Percentiles rank a stretch among this genome's conserved stretches.
Evolutionary conservation across 2,329 filamentous ascomycete genomes (phyloP).

Genomic region (Aureobasidium leucospermi): DNA sequence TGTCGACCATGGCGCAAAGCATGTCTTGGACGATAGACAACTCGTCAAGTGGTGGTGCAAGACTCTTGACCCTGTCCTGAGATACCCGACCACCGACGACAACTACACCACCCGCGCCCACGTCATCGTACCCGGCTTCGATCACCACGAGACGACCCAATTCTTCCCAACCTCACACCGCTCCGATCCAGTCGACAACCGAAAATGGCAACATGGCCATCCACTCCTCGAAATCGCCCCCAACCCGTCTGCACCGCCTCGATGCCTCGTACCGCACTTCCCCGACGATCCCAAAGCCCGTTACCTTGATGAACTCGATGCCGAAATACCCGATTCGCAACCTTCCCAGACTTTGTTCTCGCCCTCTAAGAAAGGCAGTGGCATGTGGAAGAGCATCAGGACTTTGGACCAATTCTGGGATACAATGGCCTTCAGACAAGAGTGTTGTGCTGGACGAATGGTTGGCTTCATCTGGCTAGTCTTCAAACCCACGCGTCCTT

Average conservation of each 20-base stretch:
- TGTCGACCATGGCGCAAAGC: slow-evolving; percentile 74
- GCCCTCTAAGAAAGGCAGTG: slow-evolving; percentile 42
- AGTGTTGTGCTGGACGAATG: slow-evolving; percentile 84
- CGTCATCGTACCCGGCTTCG: slow-evolving; percentile 79
- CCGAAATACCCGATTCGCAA: slow-evolving; percentile 54
- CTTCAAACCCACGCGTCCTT: slow-evolving; percentile 49
- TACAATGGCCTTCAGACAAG: slow-evolving; percentile 92
- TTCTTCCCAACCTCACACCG: slow-evolving; percentile 58
- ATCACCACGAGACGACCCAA: slow-evolving; percentile 68
- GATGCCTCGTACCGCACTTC: slow-evolving; percentile 81
- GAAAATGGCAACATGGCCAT: slow-evolving; percentile 53
- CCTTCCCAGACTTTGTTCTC: slow-evolving; percentile 28
- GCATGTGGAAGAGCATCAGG: slow-evolving; percentile 75
- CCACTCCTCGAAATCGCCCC: slow-evolving; percentile 64
- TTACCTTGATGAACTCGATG: slow-evolving; percentile 81
- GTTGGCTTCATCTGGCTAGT: slow-evolving; percentile 95
- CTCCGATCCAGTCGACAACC: slow-evolving; percentile 31
- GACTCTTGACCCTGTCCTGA: slow-evolving; percentile 69
- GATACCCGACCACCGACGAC: background rate
- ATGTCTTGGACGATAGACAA: slow-evolving; percentile 83
- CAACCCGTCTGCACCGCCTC: slow-evolving; percentile 59
- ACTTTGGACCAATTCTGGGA: slow-evolving; percentile 95
- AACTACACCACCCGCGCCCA: slow-evolving; percentile 53
- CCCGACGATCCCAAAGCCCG: slow-evolving; percentile 93
- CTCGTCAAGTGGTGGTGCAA: slow-evolving; percentile 95